Base-by-base conservation (phyloP, 164 flowering plant species). In the Stephania cephalantha region DNA sequence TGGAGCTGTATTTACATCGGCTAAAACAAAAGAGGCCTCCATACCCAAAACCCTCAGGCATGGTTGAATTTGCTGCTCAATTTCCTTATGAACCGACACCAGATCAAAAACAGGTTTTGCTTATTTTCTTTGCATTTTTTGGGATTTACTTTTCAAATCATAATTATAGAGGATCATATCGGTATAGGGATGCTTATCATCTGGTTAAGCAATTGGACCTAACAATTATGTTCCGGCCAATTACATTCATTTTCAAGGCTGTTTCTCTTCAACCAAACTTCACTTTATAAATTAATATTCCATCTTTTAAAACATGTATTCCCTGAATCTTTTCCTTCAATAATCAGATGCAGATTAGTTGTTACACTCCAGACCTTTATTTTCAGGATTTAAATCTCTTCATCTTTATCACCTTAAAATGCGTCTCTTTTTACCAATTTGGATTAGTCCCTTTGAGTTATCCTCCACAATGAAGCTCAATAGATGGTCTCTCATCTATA, bases 1-100 rank as follows among this genome's bases (percentile, higher is more conserved):
- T 95, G 99, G 99, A 95, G 88, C 74, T 95, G 42, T 95, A 95
- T 79, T 78, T 95, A 45, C 93, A 95, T 80, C 86, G 99, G 83
- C 86, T 95, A 13, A 91, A 88, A 83, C 97, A 90, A 74, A 91
- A 77, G 72, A 87, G 99, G 79, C 85, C 91, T 31, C 96, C 98
- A 7, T 93, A 95, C 67, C 95, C 97, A 6, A 89, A 89, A 80
- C 76, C 74, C 78, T 79, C 85, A 63, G 84, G 81, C 25, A 77
- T 89, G 82, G 83, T 79, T 78, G 88, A 90, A 69, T 95, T 95
- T 82, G 83, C 82, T 29, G 85, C 90, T 74, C 89, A 81, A 69
- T 95, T 95, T 87, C 93, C 92, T 71, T 93, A 87, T 81, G 79
- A 89, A 76, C 96, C 99, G 65, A 95, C 99, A 44, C 96, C 93